These are phyloP conservation scores for Collybia sp. DNA, from an alignment of 768 basidiomycete species.

Conservation along the genomic window DNA sequence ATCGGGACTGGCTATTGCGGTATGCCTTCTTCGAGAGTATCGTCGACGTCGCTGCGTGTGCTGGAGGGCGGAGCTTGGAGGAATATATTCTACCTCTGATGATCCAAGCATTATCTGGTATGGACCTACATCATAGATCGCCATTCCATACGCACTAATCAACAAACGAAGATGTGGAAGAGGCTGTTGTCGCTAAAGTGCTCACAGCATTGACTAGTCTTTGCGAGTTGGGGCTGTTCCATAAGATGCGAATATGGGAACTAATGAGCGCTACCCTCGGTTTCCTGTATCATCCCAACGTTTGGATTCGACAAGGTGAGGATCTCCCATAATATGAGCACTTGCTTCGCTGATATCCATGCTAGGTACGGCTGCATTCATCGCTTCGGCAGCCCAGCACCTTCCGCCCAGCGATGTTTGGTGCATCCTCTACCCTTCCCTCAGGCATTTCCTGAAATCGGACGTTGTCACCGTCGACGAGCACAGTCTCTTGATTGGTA, in stretches of 20 bases:
- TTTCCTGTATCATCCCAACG: conserved; percentile 92
- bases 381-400: conserved; percentile 79
- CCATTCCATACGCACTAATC: conserved; percentile 4
- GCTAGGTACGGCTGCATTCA: conserved; percentile 83
- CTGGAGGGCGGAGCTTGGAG: conserved; percentile 86
- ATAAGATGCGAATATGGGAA: conserved; percentile 97
- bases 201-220: conserved; percentile 84
- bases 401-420: conserved; percentile 88
- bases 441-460: conserved; percentile 80
- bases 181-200: conserved; percentile 89
- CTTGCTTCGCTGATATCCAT: conserved; percentile 2
- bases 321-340: not conserved
- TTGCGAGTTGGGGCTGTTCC: conserved; percentile 85
- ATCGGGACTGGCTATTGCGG: conserved; percentile 88
- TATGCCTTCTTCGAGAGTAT: conserved; percentile 94
- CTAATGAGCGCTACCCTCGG: conserved; percentile 84
- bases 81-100: conserved; percentile 97
- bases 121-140: conserved; percentile 10
- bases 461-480: conserved; percentile 78
- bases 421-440: conserved; percentile 93
- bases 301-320: conserved; percentile 93
- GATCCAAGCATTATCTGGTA: conserved; percentile 93
- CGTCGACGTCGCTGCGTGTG: conserved; percentile 92
- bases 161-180: conserved; percentile 74
- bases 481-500: conserved; percentile 62